Conservation (phyloP, 805 yeast species). For the Pichia deserticola region DNA sequence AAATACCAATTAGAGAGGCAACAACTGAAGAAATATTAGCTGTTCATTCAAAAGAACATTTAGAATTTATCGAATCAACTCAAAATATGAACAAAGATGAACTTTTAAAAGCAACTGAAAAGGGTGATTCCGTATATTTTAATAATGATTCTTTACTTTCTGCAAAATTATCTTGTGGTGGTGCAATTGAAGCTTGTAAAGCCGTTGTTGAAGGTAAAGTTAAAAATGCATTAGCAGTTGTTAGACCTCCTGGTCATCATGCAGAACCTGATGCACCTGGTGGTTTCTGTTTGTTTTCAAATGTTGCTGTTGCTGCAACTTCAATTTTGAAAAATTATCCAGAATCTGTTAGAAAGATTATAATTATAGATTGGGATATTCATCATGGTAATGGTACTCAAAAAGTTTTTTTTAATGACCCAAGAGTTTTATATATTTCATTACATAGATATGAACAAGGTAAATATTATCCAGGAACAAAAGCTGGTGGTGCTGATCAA, state of each 20-base stretch:
- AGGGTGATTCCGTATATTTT: conserved; percentile 91
- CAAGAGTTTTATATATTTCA: conserved; percentile 84
- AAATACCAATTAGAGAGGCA: conserved; percentile 89
- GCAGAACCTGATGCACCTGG: conserved; percentile 98
- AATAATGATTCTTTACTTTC: conserved; percentile 83
- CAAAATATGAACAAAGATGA: conserved; percentile 70
- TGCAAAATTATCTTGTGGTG: conserved; percentile 93
- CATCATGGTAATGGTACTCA: conserved; percentile 99
- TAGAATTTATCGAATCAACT: conserved; percentile 68
- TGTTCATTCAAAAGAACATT: conserved; percentile 80
- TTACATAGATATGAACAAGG: conserved; percentile 91
- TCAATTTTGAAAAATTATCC: conserved; percentile 76
- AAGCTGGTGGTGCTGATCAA: conserved; percentile 72
- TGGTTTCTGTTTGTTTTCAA: conserved; percentile 92
- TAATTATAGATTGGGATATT: conserved; percentile 94
- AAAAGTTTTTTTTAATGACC: conserved; percentile 81
- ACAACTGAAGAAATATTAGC: conserved; percentile 73
- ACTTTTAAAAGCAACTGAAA: conserved; percentile 74
- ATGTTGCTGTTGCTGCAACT: conserved; percentile 95
- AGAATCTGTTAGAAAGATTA: conserved; percentile 75
- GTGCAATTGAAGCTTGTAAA: conserved; percentile 91
- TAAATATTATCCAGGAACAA: conserved; percentile 88
- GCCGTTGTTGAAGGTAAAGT: conserved; percentile 93
- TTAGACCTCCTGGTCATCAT: conserved; percentile 99
- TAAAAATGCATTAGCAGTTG: conserved; percentile 87